Base-by-base conservation (phyloP, 2,329 filamentous ascomycete species). In the Clarireedia monteithiana region DNA sequence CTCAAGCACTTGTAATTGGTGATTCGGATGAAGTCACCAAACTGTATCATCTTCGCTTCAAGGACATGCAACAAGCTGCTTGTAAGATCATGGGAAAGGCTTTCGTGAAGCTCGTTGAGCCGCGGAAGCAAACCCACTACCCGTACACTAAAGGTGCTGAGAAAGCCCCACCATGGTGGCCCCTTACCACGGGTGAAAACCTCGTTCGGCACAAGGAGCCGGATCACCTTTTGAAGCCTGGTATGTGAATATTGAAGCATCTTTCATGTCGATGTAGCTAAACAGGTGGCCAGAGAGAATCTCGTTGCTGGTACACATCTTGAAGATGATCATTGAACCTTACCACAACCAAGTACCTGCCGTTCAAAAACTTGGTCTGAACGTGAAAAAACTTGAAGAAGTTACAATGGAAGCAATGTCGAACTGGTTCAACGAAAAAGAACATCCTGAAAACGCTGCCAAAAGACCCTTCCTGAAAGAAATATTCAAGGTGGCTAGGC, bases 121-220 rank as follows among this genome's bases (percentile, higher is more conserved):
- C 87, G 0, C 89, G 87, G 71, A 91, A 91, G 69, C 86, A 89
- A 69, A 85, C 84, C 0, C 85, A 81, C 17, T 83, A 87, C 63
- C 86, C 87, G 0, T 91, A 91, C 65, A 86, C 83, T 1, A 76
- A 77, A n/a, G 80, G 78, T 34, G 78, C 84, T 47, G 77, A 78
- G 34, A 83, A 81, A 61, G 79, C 79, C 1, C 82, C 84, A 0
- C 78, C 79, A 51, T 88, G 84, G 84, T 87, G 84, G 84, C 84
- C 84, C 7, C 50, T 2, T 75, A 78, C 65, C 72, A 75, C 6
- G 77, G 78, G 76, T 74, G 79, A 74, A 0, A 75, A 77, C 55
- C 73, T 78, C 38, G 82, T 87, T 52, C 76, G 81, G 12, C 86
- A 89, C 67, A 85, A 81, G 64, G 86, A 90, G 69, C 87, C 86